Percentiles rank a stretch among this genome's conserved stretches.
phyloP scores from a whole-genome alignment of 805 yeast genomes.

The Kodamaea fukazawae region DNA sequence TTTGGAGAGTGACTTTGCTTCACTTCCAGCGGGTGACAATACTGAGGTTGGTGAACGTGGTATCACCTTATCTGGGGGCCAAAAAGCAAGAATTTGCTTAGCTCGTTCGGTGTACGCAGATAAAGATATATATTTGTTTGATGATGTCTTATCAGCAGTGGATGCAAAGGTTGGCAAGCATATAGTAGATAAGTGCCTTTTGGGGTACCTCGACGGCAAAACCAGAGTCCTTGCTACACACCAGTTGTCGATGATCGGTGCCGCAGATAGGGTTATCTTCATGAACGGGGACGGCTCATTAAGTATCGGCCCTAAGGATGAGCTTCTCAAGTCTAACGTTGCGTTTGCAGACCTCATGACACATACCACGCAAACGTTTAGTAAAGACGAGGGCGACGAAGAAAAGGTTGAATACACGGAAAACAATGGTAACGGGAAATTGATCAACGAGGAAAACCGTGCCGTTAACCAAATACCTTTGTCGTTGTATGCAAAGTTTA shows the following conservation, averaged over 20 bases:
- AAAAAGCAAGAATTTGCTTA: conserved; percentile 74
- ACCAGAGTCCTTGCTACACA: conserved; percentile 83
- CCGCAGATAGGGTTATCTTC: conserved; percentile 68
- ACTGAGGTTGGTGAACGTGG: conserved; percentile 88
- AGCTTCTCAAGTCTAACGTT: conserved; percentile 39
- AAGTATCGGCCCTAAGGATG: conserved; percentile 59
- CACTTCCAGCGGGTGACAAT: conserved; percentile 68
- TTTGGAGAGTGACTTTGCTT: conserved; percentile 58
- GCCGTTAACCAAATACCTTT: conserved; percentile 27
- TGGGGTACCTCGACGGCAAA: conserved; percentile 51
- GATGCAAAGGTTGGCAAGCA: conserved; percentile 85
- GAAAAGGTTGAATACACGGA: conserved; percentile 1
- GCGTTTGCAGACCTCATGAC: conserved; percentile 38
- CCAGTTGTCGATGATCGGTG: conserved; percentile 66
- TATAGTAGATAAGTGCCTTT: conserved; percentile 65
- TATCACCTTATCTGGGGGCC: conserved; percentile 85
- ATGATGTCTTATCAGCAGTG: conserved; percentile 80
- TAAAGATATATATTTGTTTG: conserved; percentile 64
- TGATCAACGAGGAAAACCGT: conserved; percentile 17
- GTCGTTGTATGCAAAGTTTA: conserved; percentile 30
- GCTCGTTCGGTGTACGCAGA: conserved; percentile 78
- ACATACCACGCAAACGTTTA: conserved; percentile 18
- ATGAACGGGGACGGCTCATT: conserved; percentile 64
- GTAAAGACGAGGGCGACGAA: conserved; percentile 18
- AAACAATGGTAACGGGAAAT: conserved; percentile 1